These are phyloP conservation scores for Candida xiaguanensis DNA, from an alignment of 805 yeast genomes.

Conservation along the genomic window DNA sequence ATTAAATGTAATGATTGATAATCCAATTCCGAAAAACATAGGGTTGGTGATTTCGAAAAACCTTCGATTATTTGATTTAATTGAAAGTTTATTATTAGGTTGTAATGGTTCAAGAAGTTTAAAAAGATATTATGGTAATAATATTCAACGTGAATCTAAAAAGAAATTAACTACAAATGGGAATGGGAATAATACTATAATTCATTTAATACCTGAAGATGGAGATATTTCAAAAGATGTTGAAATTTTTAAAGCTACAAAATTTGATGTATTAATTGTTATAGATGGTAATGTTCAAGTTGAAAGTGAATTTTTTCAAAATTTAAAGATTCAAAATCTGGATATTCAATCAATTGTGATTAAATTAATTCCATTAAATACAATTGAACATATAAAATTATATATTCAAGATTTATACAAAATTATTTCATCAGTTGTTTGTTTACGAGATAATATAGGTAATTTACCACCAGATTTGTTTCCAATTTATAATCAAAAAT, in stretches of 20 bases:
- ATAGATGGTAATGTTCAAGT: constrained; percentile 61
- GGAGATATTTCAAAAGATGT: constrained; percentile 20
- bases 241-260: constrained; percentile 18
- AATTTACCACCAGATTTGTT: constrained; percentile 73
- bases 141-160: constrained; percentile 45
- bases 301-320: constrained; percentile 23
- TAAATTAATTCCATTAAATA: constrained; percentile 69
- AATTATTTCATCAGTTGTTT: constrained; percentile 78
- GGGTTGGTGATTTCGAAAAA: constrained; percentile 71
- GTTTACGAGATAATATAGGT: constrained; percentile 78
- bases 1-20: constrained; percentile 47
- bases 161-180: constrained; percentile 12
- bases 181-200: constrained; percentile 10
- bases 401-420: constrained; percentile 51
- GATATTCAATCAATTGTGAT: constrained; percentile 49
- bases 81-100: constrained; percentile 69
- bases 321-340: constrained; percentile 26
- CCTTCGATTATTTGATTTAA: constrained; percentile 60
- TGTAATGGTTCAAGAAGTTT: constrained; percentile 44
- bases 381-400: constrained; percentile 75
- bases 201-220: constrained; percentile 46
- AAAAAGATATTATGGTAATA: constrained; percentile 59
- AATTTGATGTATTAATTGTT: constrained; percentile 59
- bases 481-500: constrained; percentile 66
- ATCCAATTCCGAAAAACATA: constrained; percentile 44